Base-by-base conservation (phyloP, 352 stramenopile genomes). In the Globisporangium carolinianum region DNA sequence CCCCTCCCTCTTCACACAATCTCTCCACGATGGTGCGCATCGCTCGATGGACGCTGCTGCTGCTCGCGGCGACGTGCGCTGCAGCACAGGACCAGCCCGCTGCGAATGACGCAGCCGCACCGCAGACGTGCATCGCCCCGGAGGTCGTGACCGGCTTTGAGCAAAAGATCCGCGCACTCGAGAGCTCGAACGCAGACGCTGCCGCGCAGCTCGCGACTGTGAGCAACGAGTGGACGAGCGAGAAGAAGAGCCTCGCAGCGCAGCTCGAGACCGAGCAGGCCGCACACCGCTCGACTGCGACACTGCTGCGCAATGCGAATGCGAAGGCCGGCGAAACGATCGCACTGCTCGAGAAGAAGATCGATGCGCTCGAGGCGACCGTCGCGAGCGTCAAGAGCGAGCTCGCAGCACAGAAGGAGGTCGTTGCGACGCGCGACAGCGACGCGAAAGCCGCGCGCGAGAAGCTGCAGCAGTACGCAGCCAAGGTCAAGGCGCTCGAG, bases 401-500 rank as follows among this genome's bases (percentile, higher is more conserved):
- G 36, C 42, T 87, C 6, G 55, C 55, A 1, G 53, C 65, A 6
- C 63, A 83, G 39, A 67, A 70, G 42, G 64, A 71, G 41, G 55
- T 68, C 36, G 58, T 66, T 5, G 32, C n/a, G 17, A 53, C 55
- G 45, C 65, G 67, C 10, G 61, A 87, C 32, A 66, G 46, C 2
- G 68, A 79, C 24, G 51, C 69, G 41, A 51, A 57, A 36, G 67
- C 68, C 6, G 58, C 62, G 17, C 55, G 62, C 35, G 64, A 58
- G 17, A 68, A 67, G 51, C 66, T 84, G 9, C 52, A 53, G 53
- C 70, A 75, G 67, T 67, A 65, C 47, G 56, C 61, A 52, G 58
- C 63, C 36, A 65, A 81, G 41, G 62, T 79, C 6, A 72, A 74
- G 58, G 57, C 61, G 49, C 63, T 83, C 9, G 72, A 85, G 57